Percentiles rank a stretch among this genome's conserved stretches.
These are phyloP conservation scores for Lathyrus tuberosus DNA, from an alignment of 306 rosid species.

Conservation along the genomic window DNA sequence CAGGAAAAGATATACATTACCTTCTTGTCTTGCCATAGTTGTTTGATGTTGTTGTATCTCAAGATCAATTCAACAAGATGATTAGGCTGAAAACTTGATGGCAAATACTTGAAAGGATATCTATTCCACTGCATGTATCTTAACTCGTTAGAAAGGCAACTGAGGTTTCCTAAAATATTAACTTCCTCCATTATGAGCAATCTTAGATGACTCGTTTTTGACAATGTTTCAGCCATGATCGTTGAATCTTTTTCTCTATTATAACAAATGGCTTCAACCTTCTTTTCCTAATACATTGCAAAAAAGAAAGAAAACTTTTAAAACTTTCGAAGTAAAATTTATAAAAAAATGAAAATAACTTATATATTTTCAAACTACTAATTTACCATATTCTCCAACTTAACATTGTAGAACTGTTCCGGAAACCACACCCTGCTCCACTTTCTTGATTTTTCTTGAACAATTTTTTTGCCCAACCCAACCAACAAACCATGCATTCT, in stretches of 20 bases:
- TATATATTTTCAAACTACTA: neutral
- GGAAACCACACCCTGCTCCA: conserved; percentile 36
- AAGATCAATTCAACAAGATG: conserved; percentile 25
- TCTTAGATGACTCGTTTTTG: conserved; percentile 17
- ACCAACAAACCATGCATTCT: neutral
- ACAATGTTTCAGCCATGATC: too few relatives aligned
- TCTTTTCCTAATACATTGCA: neutral
- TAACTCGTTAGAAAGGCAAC: neutral
- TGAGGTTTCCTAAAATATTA: neutral
- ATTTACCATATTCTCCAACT: neutral
- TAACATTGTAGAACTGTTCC: neutral
- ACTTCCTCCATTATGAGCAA: neutral
- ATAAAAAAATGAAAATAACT: neutral
- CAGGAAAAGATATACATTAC: neutral
- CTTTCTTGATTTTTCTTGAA: conserved; percentile 22
- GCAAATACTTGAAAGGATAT: neutral
- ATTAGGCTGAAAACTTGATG: conserved; percentile 7
- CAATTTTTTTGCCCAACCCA: conserved; percentile 26
- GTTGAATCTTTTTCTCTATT: too few relatives aligned
- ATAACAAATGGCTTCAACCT: neutral
- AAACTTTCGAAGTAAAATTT: neutral
- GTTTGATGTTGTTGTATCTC: neutral
- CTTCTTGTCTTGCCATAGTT: conserved; percentile 32
- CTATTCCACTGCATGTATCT: neutral
- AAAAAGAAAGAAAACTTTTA: neutral